phyloP scores from a whole-genome alignment of 2,329 filamentous ascomycete genomes.

The Paramyrothecium sp. region DNA sequence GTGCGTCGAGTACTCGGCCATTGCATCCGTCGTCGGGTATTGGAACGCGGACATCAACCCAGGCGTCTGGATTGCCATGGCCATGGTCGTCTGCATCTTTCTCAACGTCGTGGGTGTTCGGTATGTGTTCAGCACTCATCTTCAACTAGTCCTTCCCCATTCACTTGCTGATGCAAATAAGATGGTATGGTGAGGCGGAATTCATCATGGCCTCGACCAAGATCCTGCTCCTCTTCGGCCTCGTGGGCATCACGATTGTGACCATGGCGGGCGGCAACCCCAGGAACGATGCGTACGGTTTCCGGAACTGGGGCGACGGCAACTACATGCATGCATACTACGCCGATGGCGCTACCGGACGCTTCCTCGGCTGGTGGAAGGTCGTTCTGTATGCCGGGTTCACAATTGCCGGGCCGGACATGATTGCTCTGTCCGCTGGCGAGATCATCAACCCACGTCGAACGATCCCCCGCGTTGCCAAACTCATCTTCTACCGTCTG shows the following conservation, averaged over 20 bases:
- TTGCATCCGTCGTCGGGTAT: constrained; percentile 42
- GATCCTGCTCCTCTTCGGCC: constrained; percentile 46
- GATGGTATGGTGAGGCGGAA: constrained; percentile 42
- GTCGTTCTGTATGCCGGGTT: constrained; percentile 66
- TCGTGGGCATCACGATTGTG: constrained; percentile 64
- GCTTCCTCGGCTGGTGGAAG: constrained; percentile 56
- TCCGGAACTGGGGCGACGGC: constrained; percentile 50
- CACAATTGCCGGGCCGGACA: constrained; percentile 66
- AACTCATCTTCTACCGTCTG: constrained; percentile 71
- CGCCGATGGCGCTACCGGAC: constrained; percentile 49
- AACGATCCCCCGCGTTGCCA: constrained; percentile 68
- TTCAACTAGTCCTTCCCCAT: no score
- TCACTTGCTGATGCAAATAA: constrained; percentile 6
- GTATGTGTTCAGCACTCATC: no score
- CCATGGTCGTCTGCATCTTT: constrained; percentile 41
- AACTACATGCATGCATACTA: constrained; percentile 30
- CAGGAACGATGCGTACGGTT: constrained; percentile 60
- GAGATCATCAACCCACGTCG: constrained; percentile 65
- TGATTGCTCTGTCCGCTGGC: constrained; percentile 53
- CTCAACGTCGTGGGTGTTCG: constrained; percentile 45
- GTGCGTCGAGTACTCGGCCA: constrained; percentile 42
- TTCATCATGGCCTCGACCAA: constrained; percentile 57
- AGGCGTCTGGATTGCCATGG: constrained; percentile 48
- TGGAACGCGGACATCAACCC: constrained; percentile 41
- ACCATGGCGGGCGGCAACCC: constrained; percentile 70